Base-by-base conservation (phyloP, 345 rosid genomes). In the Limnanthes douglasii region DNA sequence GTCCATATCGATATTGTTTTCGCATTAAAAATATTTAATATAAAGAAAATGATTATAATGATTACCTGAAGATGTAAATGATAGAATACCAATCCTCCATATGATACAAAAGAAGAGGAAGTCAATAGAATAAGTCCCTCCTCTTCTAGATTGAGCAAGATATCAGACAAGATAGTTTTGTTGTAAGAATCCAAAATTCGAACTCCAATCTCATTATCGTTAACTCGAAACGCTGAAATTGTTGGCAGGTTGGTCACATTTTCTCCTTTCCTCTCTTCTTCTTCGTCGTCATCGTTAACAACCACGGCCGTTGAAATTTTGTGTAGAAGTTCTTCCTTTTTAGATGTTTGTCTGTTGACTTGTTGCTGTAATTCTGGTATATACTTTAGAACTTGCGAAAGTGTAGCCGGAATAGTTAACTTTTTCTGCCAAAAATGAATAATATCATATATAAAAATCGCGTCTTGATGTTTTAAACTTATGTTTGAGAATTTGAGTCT, bases 31-130 rank as follows among this genome's bases (percentile, higher is more conserved):
- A n/a, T n/a, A n/a, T n/a, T n/a, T n/a, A n/a, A n/a, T n/a, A n/a
- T n/a, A n/a, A n/a, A n/a, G n/a, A n/a, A n/a, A n/a, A n/a, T n/a
- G n/a, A n/a, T n/a, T n/a, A n/a, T n/a, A n/a, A n/a, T n/a, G n/a
- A n/a, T n/a, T 47, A 77, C 93, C 83, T 74, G 60, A 33, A 81
- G 43, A 37, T 66, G 84, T 5, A 78, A 45, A 39, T 46, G 70
- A 41, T 59, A 59, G 57, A 81, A 70, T 35, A 63, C 43, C 43
- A 51, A 64, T 41, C 57, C 72, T 7, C 49, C 65, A 18, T 39
- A 66, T 32, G 77, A 70, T 36, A 69, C 56, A 5, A 75, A 70
- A 21, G 75, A 75, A 41, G 82, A 78, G 39, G 69, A 52, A 18
- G 62, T 72, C 5, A 68, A 16, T 4, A 68, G 54, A 31, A 30